phyloP scores from a whole-genome alignment of 2,329 filamentous ascomycete species.

The Clarireedia monteithiana region DNA sequence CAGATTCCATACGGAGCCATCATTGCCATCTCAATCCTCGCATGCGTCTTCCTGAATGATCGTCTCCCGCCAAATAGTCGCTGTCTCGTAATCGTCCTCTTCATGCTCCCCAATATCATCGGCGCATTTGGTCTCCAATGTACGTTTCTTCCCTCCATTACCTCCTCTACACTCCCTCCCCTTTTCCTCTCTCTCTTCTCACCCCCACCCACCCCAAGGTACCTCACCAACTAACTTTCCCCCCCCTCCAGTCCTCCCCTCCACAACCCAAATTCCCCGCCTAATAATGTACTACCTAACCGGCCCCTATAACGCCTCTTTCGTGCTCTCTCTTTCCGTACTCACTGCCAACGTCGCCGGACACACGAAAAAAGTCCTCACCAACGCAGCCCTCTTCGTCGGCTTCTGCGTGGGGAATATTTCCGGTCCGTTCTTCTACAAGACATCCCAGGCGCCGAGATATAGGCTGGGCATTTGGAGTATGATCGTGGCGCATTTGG shows the following conservation, averaged over 20 bases:
- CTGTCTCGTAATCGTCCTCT: constrained; percentile 39
- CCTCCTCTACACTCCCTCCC: no score
- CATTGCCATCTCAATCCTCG: constrained; percentile 46
- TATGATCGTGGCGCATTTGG: background rate
- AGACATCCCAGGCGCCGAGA: background rate
- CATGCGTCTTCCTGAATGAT: constrained; percentile 32
- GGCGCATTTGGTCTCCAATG: constrained; percentile 41
- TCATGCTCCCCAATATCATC: constrained; percentile 43
- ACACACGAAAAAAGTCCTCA: constrained; percentile 39
- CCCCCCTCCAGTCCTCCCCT: constrained; percentile 30
- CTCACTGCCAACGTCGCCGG: constrained; percentile 51
- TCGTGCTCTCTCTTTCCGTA: constrained; percentile 33
- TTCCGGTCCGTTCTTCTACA: constrained; percentile 31
- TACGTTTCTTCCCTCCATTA: background rate
- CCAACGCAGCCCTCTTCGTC: constrained; percentile 36
- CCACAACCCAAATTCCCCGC: constrained; percentile 36
- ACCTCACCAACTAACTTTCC: background rate
- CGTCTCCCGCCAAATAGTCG: constrained; percentile 35
- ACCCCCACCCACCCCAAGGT: no score
- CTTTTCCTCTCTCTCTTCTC: no score
- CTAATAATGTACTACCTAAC: constrained; percentile 42
- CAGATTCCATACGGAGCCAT: constrained; percentile 47
- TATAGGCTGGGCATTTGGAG: background rate
- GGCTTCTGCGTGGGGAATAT: constrained; percentile 45
- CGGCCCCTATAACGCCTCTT: constrained; percentile 14